Conservation (phyloP, 2,329 filamentous ascomycete species). For the Fusarium anguioides region DNA sequence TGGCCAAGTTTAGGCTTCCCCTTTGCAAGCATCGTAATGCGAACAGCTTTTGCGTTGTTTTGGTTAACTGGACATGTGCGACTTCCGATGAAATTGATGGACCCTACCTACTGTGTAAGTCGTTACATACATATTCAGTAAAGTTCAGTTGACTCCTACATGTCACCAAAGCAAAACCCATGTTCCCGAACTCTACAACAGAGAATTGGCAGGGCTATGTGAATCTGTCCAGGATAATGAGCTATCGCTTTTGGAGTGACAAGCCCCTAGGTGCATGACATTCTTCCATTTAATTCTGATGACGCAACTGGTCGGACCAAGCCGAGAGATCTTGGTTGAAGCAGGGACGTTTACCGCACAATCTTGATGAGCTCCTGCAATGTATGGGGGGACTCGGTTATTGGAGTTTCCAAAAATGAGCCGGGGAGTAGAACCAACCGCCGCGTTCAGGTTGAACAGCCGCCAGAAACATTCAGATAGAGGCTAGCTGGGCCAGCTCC, state of each 20-base stretch:
- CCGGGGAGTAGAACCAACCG: background rate
- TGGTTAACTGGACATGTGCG: background rate
- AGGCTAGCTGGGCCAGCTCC: background rate
- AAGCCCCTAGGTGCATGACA: background rate
- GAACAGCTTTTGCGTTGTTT: background rate
- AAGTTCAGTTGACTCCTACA: background rate
- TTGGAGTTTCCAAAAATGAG: background rate
- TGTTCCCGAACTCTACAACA: constrained; percentile 1
- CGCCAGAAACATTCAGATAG: background rate
- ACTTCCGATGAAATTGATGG: background rate
- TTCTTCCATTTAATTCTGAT: background rate
- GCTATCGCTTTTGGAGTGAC: constrained; percentile 10
- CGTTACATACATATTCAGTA: background rate
- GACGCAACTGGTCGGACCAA: constrained; percentile 11
- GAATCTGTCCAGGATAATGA: constrained; percentile 11
- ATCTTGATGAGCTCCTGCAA: background rate
- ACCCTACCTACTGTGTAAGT: background rate
- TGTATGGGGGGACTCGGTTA: background rate
- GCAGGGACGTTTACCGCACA: background rate
- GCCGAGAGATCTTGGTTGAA: constrained; percentile 2
- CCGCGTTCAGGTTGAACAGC: background rate
- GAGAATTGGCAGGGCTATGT: constrained; percentile 9
- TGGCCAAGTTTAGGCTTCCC: background rate
- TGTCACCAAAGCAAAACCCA: background rate
- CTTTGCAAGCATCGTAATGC: background rate